Conservation (phyloP, 2,329 filamentous ascomycete genomes). For the Fusarium chuoi region DNA sequence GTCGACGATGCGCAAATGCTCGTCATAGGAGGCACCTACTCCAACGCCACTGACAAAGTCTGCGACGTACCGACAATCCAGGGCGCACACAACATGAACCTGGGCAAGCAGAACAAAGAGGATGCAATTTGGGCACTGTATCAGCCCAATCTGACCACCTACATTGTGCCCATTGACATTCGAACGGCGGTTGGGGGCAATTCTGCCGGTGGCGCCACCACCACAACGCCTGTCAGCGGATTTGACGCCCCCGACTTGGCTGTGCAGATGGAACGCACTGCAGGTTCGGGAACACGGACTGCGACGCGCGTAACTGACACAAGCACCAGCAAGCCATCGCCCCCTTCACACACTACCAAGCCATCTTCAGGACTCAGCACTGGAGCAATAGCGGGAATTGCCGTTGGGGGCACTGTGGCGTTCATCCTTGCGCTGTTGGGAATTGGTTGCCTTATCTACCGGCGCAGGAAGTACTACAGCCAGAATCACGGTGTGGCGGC, state of each 20-base stretch:
- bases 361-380: neutral
- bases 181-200: neutral
- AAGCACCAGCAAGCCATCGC: neutral
- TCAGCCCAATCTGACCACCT: neutral
- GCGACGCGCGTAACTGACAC: neutral
- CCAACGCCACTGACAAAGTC: neutral
- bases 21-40: neutral
- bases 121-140: constrained; percentile 7
- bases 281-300: neutral
- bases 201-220: neutral
- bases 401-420: neutral
- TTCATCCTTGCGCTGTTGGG: neutral
- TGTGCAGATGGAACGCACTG: neutral
- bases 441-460: neutral
- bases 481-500: constrained; percentile 1
- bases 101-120: constrained; percentile 6
- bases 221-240: constrained; percentile 3
- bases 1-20: constrained; percentile 1
- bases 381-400: constrained; percentile 12
- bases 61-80: neutral
- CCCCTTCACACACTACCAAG: neutral
- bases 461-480: constrained; percentile 3
- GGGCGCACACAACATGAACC: constrained; percentile 7
- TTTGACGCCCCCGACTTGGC: constrained; percentile 8
- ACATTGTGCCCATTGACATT: neutral